These are phyloP conservation scores for Didymella pomorum DNA, from an alignment of 2,329 filamentous ascomycete genomes.

Conservation along the genomic window DNA sequence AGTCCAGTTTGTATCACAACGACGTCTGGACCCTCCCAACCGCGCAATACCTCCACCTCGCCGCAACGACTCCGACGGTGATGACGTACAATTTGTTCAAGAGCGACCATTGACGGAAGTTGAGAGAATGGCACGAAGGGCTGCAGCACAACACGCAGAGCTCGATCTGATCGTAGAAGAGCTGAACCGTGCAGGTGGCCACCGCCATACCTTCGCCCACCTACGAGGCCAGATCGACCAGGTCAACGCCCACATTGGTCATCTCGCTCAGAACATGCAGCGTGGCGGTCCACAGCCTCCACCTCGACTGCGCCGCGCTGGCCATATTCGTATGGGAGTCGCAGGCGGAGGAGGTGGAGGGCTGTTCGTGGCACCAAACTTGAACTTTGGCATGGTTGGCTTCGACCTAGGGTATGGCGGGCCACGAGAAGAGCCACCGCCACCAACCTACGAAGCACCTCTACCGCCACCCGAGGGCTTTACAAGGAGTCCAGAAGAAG, in stretches of 20 bases:
- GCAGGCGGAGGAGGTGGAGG: conserved; percentile 1
- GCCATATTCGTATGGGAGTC: conserved; percentile 31
- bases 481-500: conserved; percentile 76
- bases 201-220: conserved; percentile 27
- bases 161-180: conserved; percentile 33
- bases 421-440: conserved; percentile 29
- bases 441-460: conserved; percentile 68
- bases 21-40: conserved; percentile 34
- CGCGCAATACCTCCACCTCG: conserved; percentile 10
- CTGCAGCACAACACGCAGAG: conserved; percentile 18
- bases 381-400: conserved; percentile 54
- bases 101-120: conserved; percentile 35
- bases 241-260: conserved; percentile 29
- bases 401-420: conserved; percentile 54
- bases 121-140: conserved; percentile 26
- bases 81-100: conserved; percentile 44
- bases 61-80: conserved; percentile 31
- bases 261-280: conserved; percentile 22
- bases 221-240: conserved; percentile 35
- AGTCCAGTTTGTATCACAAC: conserved; percentile 57
- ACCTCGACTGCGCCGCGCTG: conserved; percentile 22
- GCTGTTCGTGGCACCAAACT: conserved; percentile 28
- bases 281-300: conserved; percentile 28
- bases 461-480: conserved; percentile 76
- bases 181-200: conserved; percentile 23